Conservation (phyloP, 2,329 filamentous ascomycete species). For the Fusarium nisikadoi region DNA sequence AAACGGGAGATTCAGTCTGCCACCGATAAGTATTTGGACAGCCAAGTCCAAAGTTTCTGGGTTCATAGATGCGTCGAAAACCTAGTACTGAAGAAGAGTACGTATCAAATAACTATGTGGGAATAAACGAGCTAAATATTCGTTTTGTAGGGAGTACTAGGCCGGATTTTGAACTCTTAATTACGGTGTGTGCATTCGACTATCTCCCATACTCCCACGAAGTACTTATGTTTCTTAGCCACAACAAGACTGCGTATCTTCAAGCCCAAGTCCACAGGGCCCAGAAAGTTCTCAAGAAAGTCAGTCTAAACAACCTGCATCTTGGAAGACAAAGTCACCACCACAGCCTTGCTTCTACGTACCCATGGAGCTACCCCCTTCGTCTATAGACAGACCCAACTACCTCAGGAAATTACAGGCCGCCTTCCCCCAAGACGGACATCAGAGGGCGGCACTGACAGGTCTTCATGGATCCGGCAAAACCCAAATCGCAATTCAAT, state of each 20-base stretch:
- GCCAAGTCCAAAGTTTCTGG: background rate
- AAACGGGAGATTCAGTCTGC: background rate
- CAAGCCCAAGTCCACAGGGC: too few species aligned
- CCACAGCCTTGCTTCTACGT: background rate
- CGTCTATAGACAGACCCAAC: background rate
- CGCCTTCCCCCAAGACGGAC: background rate
- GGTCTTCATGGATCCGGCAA: background rate
- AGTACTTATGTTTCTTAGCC: background rate
- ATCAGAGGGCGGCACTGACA: background rate
- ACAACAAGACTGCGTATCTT: accelerated
- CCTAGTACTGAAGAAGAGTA: background rate
- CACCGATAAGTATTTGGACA: background rate
- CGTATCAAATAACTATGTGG: background rate
- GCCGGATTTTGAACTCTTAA: background rate
- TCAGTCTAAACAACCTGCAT: background rate
- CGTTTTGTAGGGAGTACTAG: background rate
- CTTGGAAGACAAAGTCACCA: background rate
- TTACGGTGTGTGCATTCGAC: background rate
- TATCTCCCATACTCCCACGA: too few species aligned
- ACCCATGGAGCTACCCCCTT: background rate
- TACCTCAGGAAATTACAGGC: background rate
- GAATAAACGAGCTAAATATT: too few species aligned
- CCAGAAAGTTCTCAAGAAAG: background rate
- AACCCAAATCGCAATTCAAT: background rate
- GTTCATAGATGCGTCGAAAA: background rate